phyloP scores from a whole-genome alignment of 1,284 basidiomycete genomes.

The Cutaneotrichosporon sp. region DNA sequence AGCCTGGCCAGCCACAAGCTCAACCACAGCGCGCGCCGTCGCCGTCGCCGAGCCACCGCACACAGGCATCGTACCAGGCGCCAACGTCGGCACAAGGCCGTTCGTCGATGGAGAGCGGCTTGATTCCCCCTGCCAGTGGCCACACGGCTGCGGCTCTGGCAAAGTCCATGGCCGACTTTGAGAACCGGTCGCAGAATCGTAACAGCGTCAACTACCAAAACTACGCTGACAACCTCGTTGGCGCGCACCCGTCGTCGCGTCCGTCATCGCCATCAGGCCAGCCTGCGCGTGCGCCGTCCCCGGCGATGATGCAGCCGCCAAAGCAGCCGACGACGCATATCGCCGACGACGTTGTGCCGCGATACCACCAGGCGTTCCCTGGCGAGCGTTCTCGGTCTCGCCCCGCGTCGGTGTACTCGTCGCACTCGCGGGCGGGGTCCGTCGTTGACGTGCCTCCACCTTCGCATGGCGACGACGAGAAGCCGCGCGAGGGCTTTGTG shows the following conservation, averaged over 20 bases:
- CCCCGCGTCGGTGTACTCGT: constrained; percentile 44
- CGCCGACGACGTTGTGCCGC: constrained; percentile 65
- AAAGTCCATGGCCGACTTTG: constrained; percentile 47
- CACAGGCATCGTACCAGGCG: constrained; percentile 12
- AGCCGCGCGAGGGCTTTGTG: constrained; percentile 58
- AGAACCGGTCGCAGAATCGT: constrained; percentile 32
- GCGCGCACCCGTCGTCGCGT: constrained; percentile 60
- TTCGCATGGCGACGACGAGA: constrained; percentile 20
- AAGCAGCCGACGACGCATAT: constrained; percentile 53
- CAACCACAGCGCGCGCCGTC: constrained; percentile 17
- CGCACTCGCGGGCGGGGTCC: constrained; percentile 38
- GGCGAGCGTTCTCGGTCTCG: constrained; percentile 63
- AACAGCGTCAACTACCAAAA: constrained; percentile 49
- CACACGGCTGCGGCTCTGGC: constrained; percentile 49
- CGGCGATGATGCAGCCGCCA: constrained; percentile 64
- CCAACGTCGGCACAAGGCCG: background rate
- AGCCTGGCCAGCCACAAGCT: background rate
- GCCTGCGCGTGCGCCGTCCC: constrained; percentile 25
- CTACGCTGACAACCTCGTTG: constrained; percentile 67
- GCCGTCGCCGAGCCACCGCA: constrained; percentile 28
- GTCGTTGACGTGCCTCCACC: constrained; percentile 22
- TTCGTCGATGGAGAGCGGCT: constrained; percentile 36
- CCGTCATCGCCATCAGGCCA: constrained; percentile 60
- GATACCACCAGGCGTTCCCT: constrained; percentile 80
- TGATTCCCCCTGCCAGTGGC: constrained; percentile 45